Base-by-base conservation (phyloP, 2,329 filamentous ascomycete genomes). In the Graphiopsis chlorocephala region DNA sequence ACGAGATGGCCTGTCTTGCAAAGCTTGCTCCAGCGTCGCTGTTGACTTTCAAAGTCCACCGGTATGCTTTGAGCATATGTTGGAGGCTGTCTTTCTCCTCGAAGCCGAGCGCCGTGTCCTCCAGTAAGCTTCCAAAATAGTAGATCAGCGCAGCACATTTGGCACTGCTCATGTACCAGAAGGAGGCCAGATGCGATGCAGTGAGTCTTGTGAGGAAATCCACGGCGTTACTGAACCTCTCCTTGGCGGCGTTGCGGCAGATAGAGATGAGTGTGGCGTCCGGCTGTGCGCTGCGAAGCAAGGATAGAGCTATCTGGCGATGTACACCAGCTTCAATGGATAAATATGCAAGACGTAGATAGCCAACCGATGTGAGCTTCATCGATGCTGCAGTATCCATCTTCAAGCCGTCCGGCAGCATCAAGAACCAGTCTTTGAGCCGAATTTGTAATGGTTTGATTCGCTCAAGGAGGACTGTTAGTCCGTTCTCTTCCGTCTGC, bases 121-220 rank as follows among this genome's bases (percentile, higher is more conserved):
- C 76, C 0, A 81, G 69, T 1, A 79, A 73, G 31, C 77, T 76
- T 33, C 78, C 77, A 61, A 80, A 80, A 1, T 77, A 76, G 11
- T 78, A 77, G 10, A 81, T 73, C n/a, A 81, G 72, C 1, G 76
- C 75, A 59, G 80, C 77, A 65, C 77, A 78, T 69, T 79, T 78
- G 28, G 77, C 77, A 4, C 79, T 80, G 6, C 78, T 75, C 17
- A 78, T 81, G 65, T 79, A 81, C 80, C 80, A 82, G 71, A 82
- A 82, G 0, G 79, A 79, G 38, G 79, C 77, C 8, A 82, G 74
- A 55, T 82, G 80, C 33, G 79, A 78, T 5, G 79, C 77, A 42
- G 79, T 78, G 6, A 82, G 72, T 20, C 75, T 71, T 35, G 79
- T 76, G n/a, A 82, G 74, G 64, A 82, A 81, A 20, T 77, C 76